A percentile compares a stretch with the other conserved stretches of the same genome.
Evolutionary conservation across 768 basidiomycete species (phyloP).

Genomic region (Asterophora parasitica): DNA sequence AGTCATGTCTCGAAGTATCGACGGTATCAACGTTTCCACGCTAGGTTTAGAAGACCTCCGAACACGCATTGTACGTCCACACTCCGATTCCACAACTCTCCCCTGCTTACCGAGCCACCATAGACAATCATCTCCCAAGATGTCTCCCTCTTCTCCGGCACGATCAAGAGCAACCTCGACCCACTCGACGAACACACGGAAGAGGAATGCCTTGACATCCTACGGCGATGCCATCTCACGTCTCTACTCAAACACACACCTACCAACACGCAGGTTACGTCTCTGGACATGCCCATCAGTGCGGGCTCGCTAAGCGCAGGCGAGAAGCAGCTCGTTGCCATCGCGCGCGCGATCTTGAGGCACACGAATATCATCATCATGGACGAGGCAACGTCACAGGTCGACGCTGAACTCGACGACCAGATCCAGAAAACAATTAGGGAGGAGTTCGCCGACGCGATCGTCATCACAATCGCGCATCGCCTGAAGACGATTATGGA

Average conservation of each 20-base stretch:
- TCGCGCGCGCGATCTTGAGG: slow-evolving; percentile 65
- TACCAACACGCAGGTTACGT: slow-evolving; percentile 26
- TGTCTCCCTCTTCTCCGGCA: slow-evolving; percentile 69
- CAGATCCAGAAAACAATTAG: slow-evolving; percentile 74
- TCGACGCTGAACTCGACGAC: slow-evolving; percentile 67
- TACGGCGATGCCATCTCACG: slow-evolving; percentile 59
- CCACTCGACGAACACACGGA: slow-evolving; percentile 56
- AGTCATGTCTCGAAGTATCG: slow-evolving; percentile 37
- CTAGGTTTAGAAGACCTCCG: slow-evolving; percentile 68
- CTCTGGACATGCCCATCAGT: slow-evolving; percentile 60
- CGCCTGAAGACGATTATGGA: slow-evolving; percentile 73
- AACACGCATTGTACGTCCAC: slow-evolving; percentile 46
- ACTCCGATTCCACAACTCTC: not conserved
- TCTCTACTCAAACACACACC: slow-evolving; percentile 36
- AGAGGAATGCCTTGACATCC: slow-evolving; percentile 59
- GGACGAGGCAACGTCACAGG: slow-evolving; percentile 78
- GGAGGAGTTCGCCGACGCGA: slow-evolving; percentile 63
- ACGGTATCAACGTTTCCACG: slow-evolving; percentile 62
- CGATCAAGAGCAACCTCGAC: slow-evolving; percentile 69
- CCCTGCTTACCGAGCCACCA: not conserved
- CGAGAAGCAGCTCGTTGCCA: slow-evolving; percentile 69
- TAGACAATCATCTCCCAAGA: slow-evolving; percentile 76
- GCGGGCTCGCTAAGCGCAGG: slow-evolving; percentile 70
- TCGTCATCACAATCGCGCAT: slow-evolving; percentile 84
- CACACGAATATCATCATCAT: slow-evolving; percentile 64